Percentiles rank a stretch among this genome's conserved stretches.
Conservation (phyloP, 2,329 filamentous ascomycete species). For the Botryotinia globosa region DNA sequence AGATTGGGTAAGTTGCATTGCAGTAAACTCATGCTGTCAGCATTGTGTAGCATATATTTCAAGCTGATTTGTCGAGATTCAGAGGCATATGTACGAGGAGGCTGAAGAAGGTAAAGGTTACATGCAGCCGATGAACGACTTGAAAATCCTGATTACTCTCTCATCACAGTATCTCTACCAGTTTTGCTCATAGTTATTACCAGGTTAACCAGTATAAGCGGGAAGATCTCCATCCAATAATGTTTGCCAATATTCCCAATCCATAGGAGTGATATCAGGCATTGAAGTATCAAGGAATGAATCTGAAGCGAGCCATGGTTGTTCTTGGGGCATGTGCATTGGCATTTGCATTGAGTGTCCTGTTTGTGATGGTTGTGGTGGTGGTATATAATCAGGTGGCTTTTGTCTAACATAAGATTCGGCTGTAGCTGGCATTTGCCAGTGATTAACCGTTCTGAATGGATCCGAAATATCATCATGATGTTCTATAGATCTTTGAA, state of each 20-base stretch:
- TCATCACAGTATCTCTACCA: background rate
- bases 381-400: slow-evolving; percentile 8
- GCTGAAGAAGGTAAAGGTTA: background rate
- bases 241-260: slow-evolving; percentile 38
- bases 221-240: slow-evolving; percentile 36
- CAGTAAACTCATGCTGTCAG: background rate
- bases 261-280: slow-evolving; percentile 31
- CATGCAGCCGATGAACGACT: background rate
- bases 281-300: slow-evolving; percentile 26
- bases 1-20: background rate
- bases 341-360: background rate
- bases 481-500: background rate
- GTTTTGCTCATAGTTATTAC: background rate
- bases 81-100: background rate
- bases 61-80: background rate
- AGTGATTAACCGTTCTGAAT: background rate
- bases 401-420: slow-evolving; percentile 18
- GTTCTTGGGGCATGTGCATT: background rate
- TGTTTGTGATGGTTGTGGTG: slow-evolving; percentile 1
- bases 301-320: slow-evolving; percentile 17
- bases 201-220: slow-evolving; percentile 17
- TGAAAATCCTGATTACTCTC: background rate
- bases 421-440: background rate
- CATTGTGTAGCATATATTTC: background rate
- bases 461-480: background rate